Conservation (phyloP, 345 rosid species). For the Syzygium oleosum region DNA sequence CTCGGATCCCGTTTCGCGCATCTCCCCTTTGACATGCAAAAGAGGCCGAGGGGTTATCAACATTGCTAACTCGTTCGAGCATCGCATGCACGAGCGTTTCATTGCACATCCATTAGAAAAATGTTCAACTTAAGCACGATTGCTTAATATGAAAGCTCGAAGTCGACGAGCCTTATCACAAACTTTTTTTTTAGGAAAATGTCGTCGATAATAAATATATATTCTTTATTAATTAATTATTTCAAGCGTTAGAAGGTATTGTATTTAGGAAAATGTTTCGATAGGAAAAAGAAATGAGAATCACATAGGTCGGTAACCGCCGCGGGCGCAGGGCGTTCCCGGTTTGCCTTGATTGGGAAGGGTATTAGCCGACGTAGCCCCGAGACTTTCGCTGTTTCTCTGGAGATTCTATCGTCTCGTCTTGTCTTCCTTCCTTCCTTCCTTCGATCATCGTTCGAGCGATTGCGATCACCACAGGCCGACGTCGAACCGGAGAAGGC, state of each 20-base stretch:
- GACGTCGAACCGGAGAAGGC: not conserved
- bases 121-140: not conserved
- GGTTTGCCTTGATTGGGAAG: not conserved
- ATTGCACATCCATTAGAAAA: accelerated
- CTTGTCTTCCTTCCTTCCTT: not conserved
- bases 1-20: not conserved
- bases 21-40: not conserved
- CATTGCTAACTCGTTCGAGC: not conserved
- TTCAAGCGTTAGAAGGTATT: no score
- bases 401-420: not conserved
- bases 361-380: not conserved
- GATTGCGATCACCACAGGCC: not conserved
- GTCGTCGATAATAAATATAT: no score
- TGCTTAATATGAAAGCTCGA: not conserved
- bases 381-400: not conserved
- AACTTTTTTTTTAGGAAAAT: no score
- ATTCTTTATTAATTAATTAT: no score
- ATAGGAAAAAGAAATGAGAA: not conserved
- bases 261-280: no score
- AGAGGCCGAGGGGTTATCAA: not conserved
- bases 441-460: not conserved
- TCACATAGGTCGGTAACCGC: not conserved
- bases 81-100: accelerated
- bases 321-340: not conserved
- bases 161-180: accelerated